A percentile compares a stretch with the other conserved stretches of the same genome.
These are phyloP conservation scores for Gynochthodes officinalis DNA, from an alignment of 257 asterid genomes.

Conservation along the genomic window DNA sequence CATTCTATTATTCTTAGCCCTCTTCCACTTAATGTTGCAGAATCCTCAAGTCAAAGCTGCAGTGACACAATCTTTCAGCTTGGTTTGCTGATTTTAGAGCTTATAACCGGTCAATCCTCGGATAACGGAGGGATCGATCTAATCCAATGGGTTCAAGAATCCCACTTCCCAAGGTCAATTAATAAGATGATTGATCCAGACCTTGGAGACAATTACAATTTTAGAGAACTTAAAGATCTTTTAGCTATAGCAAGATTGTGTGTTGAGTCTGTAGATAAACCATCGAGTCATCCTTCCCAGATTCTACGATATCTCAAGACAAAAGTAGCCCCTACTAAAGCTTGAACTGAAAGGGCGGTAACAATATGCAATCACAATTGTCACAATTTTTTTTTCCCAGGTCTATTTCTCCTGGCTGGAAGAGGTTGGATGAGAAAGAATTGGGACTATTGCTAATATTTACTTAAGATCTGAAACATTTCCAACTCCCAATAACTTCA, in stretches of 20 bases:
- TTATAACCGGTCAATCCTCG: conserved; percentile 82
- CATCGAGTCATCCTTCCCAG: conserved; percentile 44
- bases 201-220: conserved; percentile 58
- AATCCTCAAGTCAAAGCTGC: conserved; percentile 44
- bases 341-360: no score
- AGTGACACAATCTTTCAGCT: conserved; percentile 64
- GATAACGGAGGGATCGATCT: conserved; percentile 64
- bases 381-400: not conserved
- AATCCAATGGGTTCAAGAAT: conserved; percentile 71
- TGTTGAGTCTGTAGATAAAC: conserved; percentile 48
- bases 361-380: not conserved
- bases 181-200: conserved; percentile 88
- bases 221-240: conserved; percentile 61
- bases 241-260: conserved; percentile 74
- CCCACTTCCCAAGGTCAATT: conserved; percentile 46
- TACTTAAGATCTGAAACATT: no score
- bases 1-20: not conserved
- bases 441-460: no score
- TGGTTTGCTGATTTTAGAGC: conserved; percentile 80
- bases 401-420: not conserved
- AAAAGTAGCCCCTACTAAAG: conserved; percentile 29
- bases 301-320: conserved; percentile 76
- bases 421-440: no score
- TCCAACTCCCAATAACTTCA: no score
- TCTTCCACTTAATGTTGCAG: conserved; percentile 33